Conservation (phyloP, 768 basidiomycete genomes). For the Gelatoporia subvermispora region DNA sequence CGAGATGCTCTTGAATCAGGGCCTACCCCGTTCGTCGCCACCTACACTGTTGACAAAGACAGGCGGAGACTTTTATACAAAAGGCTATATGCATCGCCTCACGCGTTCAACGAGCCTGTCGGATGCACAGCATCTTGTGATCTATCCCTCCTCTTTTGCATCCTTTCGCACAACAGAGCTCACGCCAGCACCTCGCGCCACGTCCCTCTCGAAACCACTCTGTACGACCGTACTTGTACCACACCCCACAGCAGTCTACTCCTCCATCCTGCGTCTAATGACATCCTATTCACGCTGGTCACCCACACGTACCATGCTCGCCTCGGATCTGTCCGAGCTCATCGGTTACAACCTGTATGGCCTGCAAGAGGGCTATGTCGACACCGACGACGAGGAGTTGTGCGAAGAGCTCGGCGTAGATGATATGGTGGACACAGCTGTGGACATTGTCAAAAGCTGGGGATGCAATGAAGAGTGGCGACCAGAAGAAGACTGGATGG, state of each 20-base stretch:
- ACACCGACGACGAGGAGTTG: slow-evolving; percentile 25
- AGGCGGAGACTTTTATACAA: slow-evolving; percentile 8
- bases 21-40: slow-evolving; percentile 1
- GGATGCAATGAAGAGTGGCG: slow-evolving; percentile 16
- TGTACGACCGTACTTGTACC: slow-evolving; percentile 22
- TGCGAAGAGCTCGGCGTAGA: slow-evolving; percentile 18
- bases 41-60: slow-evolving; percentile 4
- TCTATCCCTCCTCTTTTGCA: slow-evolving; percentile 7
- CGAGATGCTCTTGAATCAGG: not conserved
- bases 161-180: not conserved
- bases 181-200: not conserved
- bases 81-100: slow-evolving; percentile 4
- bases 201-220: not conserved
- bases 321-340: slow-evolving; percentile 31
- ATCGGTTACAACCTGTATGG: slow-evolving; percentile 28
- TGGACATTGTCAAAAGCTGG: slow-evolving; percentile 12
- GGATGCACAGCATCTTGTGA: slow-evolving; percentile 7
- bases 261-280: slow-evolving; percentile 31
- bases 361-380: slow-evolving; percentile 26
- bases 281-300: slow-evolving; percentile 18
- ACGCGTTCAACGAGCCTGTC: slow-evolving; percentile 4
- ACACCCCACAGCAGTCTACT: slow-evolving; percentile 27
- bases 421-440: slow-evolving; percentile 16
- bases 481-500: slow-evolving; percentile 29
- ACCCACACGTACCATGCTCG: slow-evolving; percentile 18